Evolutionary conservation across 1,139 yeast genomes (phyloP), one percentile per base, ranked within the genome.

Genomic region (Taphrina confusa): DNA sequence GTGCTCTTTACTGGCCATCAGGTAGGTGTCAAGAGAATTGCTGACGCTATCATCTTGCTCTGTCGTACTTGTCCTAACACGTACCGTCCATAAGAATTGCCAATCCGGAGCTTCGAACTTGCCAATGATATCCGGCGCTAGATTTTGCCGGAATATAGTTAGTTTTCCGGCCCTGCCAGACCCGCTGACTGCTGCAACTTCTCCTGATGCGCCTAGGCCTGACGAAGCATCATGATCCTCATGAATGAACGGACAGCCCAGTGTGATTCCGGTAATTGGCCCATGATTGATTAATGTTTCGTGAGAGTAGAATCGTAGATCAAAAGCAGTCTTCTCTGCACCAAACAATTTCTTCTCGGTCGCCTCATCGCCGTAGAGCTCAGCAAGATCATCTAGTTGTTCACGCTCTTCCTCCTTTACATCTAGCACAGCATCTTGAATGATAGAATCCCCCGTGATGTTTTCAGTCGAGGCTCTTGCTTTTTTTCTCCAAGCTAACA

Each of bases 131-230:
- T 86, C 82, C 63, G 91, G 90, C 56, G 84, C 83, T 47, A 91
- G 75, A 0, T 94, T 83, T 4, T 88, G 81, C 57, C 82, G 81
- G 39, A 89, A 82, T 6, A 86, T 77, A 36, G 85, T 82, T 37
- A 91, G 67, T 45, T 80, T 78, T 6, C 85, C 80, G 16, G 80
- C 77, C 0, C 70, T 67, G 18, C 80, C 84, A 14, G 82, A 76
- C 0, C 96, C 97, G 0, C 87, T 79, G 4, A 89, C 80, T 0
- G 86, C 82, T 4, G 88, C 80, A 3, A 90, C 78, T 1, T 89
- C 85, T 9, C 80, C 59, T 14, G 47, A 40, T 27, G 63, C 45
- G 16, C 55, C 39, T 9, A 57, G 11, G 4, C n/a, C 37, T 3
- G 16, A 36, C 8, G 30, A 12, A 0, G 14, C 57, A 28, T 52